Evolutionary conservation across 164 flowering plant genomes (phyloP).

Genomic region (Tetracentron sinense): DNA sequence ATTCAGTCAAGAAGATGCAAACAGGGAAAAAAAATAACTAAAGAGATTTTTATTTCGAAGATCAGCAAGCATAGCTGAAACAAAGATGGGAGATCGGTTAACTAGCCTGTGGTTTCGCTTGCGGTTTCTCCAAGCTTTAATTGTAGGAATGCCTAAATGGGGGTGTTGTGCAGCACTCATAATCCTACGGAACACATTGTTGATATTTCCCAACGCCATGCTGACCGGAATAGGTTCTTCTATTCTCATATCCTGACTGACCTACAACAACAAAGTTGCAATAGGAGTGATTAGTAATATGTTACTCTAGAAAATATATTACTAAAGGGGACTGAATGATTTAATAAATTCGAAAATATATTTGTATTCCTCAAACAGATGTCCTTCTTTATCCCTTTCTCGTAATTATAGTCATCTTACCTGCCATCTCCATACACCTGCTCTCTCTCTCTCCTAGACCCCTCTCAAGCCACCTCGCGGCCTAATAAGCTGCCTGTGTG

Average conservation of each 20-base stretch:
- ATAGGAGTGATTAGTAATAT: not conserved
- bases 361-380: no score
- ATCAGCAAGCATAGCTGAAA: constrained; percentile 51
- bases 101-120: constrained; percentile 76
- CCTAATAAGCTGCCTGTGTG: no score
- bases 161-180: constrained; percentile 86
- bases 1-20: not conserved
- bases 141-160: constrained; percentile 94
- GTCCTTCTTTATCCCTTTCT: no score
- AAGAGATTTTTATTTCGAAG: not conserved
- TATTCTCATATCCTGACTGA: constrained; percentile 92
- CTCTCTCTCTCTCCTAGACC: no score
- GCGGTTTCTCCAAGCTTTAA: constrained; percentile 89
- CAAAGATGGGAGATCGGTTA: constrained; percentile 77
- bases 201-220: constrained; percentile 70
- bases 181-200: constrained; percentile 63
- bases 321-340: not conserved
- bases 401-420: no score
- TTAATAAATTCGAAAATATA: no score
- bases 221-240: constrained; percentile 92
- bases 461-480: no score
- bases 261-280: constrained; percentile 37
- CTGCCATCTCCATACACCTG: no score
- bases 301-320: not conserved
- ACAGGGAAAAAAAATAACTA: no score